phyloP scores from a whole-genome alignment of 208 protist species.

The Hexamita inflata region DNA sequence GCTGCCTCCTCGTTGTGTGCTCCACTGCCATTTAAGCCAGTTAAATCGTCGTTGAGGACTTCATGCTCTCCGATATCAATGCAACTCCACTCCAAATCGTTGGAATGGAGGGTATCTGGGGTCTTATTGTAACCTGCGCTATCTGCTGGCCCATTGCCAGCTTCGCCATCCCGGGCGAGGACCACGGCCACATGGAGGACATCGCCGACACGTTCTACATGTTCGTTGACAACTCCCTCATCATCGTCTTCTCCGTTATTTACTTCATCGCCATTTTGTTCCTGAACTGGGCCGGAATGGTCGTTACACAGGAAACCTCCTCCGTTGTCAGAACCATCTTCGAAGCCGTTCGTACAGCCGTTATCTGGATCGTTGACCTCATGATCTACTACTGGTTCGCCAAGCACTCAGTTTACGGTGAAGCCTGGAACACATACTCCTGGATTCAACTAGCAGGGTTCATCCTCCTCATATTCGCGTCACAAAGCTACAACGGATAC shows the following conservation, averaged over 20 bases:
- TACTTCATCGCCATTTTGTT: not conserved
- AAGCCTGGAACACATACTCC: constrained; percentile 36
- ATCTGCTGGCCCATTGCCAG: constrained; percentile 58
- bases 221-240: not conserved
- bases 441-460: constrained; percentile 47
- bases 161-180: constrained; percentile 47
- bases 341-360: not conserved
- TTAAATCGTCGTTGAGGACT: constrained; percentile 67
- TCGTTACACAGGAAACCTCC: not conserved
- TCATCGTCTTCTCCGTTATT: not conserved
- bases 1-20: constrained; percentile 59
- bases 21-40: constrained; percentile 64
- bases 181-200: constrained; percentile 33
- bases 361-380: not conserved
- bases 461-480: constrained; percentile 35
- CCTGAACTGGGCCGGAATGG: not conserved
- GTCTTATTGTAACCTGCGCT: constrained; percentile 55
- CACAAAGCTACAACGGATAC: constrained; percentile 14
- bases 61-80: constrained; percentile 55
- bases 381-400: not conserved
- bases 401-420: not conserved
- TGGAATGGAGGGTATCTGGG: constrained; percentile 64
- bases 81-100: constrained; percentile 62
- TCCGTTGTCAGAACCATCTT: not conserved
- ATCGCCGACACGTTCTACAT: not conserved